phyloP scores from a whole-genome alignment of 2,329 filamentous ascomycete species.

The Scopulariopsis brevicaulis region DNA sequence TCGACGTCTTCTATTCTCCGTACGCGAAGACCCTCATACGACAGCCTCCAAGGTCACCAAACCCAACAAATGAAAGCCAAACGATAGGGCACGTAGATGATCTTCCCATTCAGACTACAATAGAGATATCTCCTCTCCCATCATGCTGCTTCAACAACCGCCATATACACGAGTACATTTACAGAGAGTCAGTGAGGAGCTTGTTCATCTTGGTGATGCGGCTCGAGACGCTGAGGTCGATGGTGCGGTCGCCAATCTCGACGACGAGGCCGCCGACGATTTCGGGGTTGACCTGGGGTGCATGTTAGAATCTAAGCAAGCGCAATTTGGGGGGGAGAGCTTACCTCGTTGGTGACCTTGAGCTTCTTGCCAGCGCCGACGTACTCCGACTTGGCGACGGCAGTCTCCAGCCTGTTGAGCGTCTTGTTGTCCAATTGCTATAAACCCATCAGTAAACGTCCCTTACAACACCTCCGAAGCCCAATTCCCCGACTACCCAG shows the following conservation, averaged over 20 bases:
- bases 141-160: neutral
- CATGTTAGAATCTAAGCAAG: neutral
- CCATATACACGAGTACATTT: slow-evolving; percentile 33
- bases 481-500: neutral
- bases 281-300: slow-evolving; percentile 72
- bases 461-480: neutral
- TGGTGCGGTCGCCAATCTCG: slow-evolving; percentile 94
- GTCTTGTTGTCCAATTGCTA: slow-evolving; percentile 81
- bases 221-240: slow-evolving; percentile 89
- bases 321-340: neutral
- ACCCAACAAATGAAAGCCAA: neutral
- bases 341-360: slow-evolving; percentile 85
- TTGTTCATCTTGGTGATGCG: slow-evolving; percentile 99
- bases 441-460: neutral
- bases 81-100: neutral
- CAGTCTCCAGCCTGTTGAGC: slow-evolving; percentile 73
- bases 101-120: neutral
- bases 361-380: slow-evolving; percentile 90
- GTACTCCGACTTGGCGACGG: slow-evolving; percentile 82
- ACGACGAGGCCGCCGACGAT: slow-evolving; percentile 90
- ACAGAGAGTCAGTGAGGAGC: slow-evolving; percentile 91
- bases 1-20: neutral
- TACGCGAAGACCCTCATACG: neutral
- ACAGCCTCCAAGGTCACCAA: neutral
- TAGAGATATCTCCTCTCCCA: neutral